Base-by-base conservation (phyloP, 495 filamentous ascomycete genomes). In the Tuber aestivum region DNA sequence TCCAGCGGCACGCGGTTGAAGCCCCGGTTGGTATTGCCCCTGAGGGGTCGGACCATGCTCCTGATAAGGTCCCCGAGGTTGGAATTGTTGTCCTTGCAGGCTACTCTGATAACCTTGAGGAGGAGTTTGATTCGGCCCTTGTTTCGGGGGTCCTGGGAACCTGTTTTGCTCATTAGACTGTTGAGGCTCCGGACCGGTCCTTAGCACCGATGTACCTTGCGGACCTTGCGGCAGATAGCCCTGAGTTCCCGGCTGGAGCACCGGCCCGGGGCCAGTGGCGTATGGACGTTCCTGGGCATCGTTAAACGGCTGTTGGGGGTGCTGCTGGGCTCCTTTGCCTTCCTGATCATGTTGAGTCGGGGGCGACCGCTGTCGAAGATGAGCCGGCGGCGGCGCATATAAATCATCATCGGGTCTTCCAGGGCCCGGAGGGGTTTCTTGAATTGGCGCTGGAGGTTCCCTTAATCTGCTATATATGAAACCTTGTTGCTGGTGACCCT, bases 301-400 rank as follows among this genome's bases (percentile, higher is more conserved):
- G n/a, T 32, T 14, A 6, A 35, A 65, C 56, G 56, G 27, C 16
- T 65, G 27, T 32, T 65, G 56, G n/a, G 56, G 56, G 32, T 27
- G 56, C 35, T 65, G 56, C 56, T 20, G 56, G 35, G 32, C 56
- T 69, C 16, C 61, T 69, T 44, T 21, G 10, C 42, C 72, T 44
- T 35, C 65, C 70, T 27, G 70, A 41, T 23, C 56, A 61, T 70
- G 70, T 70, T 45, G 77, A 73, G 56, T 35, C 16, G 76, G 78
- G 3, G 76, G 72, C n/a, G 72, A 70, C 41, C 72, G 72, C n/a
- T 79, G 78, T 41, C 75, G 77, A 45, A 79, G 70, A 70, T 41
- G 76, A 38, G 78, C 61, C 16, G 78, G 78, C 32, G 78, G 78
- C 32, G 77, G 70, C 16, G 78, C 72, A 76, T 79, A 79, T 6